phyloP scores from a whole-genome alignment of 2,329 filamentous ascomycete genomes.

The Coleophoma crateriformis region DNA sequence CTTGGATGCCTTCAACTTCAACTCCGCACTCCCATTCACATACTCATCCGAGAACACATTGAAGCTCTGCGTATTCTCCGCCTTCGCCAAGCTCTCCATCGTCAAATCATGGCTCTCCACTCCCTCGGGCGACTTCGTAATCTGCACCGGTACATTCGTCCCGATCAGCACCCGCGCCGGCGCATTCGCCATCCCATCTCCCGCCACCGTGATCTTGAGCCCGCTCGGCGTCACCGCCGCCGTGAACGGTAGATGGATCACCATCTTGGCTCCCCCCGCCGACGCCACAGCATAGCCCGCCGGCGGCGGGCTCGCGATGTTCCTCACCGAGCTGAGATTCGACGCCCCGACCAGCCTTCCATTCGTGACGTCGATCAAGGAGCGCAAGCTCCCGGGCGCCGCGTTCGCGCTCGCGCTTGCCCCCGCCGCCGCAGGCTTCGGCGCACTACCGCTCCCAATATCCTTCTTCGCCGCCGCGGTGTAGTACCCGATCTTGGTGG shows the following conservation, averaged over 20 bases:
- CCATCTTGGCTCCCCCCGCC: slow-evolving; percentile 9
- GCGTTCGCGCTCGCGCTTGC: not conserved
- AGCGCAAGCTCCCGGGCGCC: slow-evolving; percentile 12
- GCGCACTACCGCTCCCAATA: not conserved
- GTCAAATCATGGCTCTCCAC: slow-evolving; percentile 17
- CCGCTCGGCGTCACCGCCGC: slow-evolving; percentile 13
- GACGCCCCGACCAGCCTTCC: slow-evolving; percentile 16
- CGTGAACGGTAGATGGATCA: slow-evolving; percentile 21
- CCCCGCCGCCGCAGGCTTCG: not conserved
- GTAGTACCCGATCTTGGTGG: slow-evolving; percentile 28
- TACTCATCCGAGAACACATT: slow-evolving; percentile 24
- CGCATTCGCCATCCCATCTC: slow-evolving; percentile 14
- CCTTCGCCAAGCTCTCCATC: slow-evolving; percentile 19
- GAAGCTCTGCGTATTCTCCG: slow-evolving; percentile 20
- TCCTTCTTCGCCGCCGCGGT: slow-evolving; percentile 15
- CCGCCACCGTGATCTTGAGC: slow-evolving; percentile 15
- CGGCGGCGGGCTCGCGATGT: slow-evolving; percentile 20
- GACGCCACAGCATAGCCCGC: slow-evolving; percentile 20
- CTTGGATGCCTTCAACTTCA: slow-evolving; percentile 23
- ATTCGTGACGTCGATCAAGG: slow-evolving; percentile 16
- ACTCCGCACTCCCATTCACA: slow-evolving; percentile 15
- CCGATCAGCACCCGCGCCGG: slow-evolving; percentile 19
- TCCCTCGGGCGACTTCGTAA: slow-evolving; percentile 13
- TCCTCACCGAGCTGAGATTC: slow-evolving; percentile 17
- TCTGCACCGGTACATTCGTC: slow-evolving; percentile 17